These are phyloP conservation scores for Fennellomyces sp. DNA, from an alignment of 371 early-diverging fungal species.

Conservation along the genomic window DNA sequence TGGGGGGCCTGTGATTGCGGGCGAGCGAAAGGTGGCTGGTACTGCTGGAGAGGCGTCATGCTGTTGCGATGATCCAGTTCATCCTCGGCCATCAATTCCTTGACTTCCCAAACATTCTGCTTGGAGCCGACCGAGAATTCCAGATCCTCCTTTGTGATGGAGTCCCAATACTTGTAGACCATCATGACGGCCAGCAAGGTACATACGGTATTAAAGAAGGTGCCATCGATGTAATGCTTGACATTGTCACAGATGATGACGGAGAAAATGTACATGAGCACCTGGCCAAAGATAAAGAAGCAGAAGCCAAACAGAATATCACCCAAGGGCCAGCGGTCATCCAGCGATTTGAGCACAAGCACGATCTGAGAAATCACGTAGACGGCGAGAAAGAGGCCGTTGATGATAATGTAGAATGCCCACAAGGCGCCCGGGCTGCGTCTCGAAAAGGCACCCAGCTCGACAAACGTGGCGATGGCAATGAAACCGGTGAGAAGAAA, in stretches of 20 bases:
- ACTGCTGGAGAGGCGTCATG: constrained; percentile 20
- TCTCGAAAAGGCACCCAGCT: constrained; percentile 64
- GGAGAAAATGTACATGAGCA: constrained; percentile 80
- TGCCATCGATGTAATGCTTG: constrained; percentile 95
- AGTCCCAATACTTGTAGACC: constrained; percentile 99
- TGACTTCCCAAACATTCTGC: constrained; percentile 92
- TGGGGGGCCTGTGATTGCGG: constrained; percentile 10
- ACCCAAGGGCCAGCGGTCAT: constrained; percentile 96
- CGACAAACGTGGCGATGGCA: constrained; percentile 82
- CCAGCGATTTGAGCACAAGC: constrained; percentile 91
- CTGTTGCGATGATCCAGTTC: constrained; percentile 34
- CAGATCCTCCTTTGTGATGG: constrained; percentile 96
- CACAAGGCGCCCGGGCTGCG: constrained; percentile 80
- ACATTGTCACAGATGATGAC: constrained; percentile 80
- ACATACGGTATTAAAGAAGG: constrained; percentile 93
- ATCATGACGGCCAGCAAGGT: constrained; percentile 97
- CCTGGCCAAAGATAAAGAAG: constrained; percentile 88
- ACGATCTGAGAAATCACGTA: constrained; percentile 91
- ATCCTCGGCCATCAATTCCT: constrained; percentile 74
- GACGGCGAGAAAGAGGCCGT: constrained; percentile 78
- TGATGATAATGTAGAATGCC: constrained; percentile 87
- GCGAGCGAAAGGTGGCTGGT: constrained; percentile 9
- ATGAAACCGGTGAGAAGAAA: constrained; percentile 79
- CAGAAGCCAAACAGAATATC: constrained; percentile 88
- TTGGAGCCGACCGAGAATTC: constrained; percentile 95